Percentiles rank a stretch among this genome's conserved stretches.
phyloP scores from a whole-genome alignment of 164 flowering plant genomes.

The Stephania yunnanensis region DNA sequence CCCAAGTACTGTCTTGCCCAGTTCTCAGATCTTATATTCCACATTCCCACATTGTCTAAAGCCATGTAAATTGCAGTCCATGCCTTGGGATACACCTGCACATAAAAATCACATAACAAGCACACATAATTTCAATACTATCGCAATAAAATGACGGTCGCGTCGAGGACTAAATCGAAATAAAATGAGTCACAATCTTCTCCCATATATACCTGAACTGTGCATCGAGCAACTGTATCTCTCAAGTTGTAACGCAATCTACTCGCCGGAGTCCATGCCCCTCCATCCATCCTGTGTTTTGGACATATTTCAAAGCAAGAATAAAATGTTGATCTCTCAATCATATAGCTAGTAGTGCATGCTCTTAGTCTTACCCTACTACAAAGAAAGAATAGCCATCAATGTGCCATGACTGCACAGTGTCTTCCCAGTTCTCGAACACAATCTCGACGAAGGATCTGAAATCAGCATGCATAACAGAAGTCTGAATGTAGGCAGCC shows the following conservation, averaged over 20 bases:
- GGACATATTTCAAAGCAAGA: slow-evolving; percentile 4
- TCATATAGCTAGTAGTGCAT: not conserved
- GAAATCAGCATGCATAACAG: slow-evolving; percentile 83
- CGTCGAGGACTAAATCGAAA: not conserved
- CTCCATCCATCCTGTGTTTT: slow-evolving; percentile 77
- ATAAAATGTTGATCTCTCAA: not conserved
- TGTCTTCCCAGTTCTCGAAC: slow-evolving; percentile 63
- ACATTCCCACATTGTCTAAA: slow-evolving; percentile 88
- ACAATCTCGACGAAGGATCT: slow-evolving; percentile 59
- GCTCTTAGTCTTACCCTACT: slow-evolving; percentile 51
- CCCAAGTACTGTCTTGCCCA: slow-evolving; percentile 89
- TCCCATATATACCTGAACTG: slow-evolving; percentile 52
- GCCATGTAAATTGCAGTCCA: slow-evolving; percentile 85
- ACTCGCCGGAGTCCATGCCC: slow-evolving; percentile 66
- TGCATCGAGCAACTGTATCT: slow-evolving; percentile 69
- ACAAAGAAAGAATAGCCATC: slow-evolving; percentile 74
- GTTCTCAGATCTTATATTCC: slow-evolving; percentile 82
- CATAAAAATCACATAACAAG: not conserved
- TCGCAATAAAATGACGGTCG: too few species aligned
- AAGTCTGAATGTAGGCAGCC: slow-evolving; percentile 62
- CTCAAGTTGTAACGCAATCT: slow-evolving; percentile 61
- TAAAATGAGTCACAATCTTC: too few species aligned
- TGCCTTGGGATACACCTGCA: slow-evolving; percentile 77
- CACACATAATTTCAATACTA: too few species aligned
- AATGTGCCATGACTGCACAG: slow-evolving; percentile 79